Base-by-base conservation (phyloP, 2,329 filamentous ascomycete species). In the Claviceps purpurea region DNA sequence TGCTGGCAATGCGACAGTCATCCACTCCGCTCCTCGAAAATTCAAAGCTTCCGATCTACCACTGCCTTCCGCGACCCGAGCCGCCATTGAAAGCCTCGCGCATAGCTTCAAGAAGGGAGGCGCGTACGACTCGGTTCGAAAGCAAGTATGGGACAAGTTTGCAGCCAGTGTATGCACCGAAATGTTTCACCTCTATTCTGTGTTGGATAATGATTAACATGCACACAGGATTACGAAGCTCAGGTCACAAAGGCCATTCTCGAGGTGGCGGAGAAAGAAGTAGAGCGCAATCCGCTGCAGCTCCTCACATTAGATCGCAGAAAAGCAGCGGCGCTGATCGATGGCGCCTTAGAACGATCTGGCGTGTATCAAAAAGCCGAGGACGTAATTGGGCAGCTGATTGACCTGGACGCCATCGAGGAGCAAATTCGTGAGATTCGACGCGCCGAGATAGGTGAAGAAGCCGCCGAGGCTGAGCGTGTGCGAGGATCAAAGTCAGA, bases 41-140 rank as follows among this genome's bases (percentile, higher is more conserved):
- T 79, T 84, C 64, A 88, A 88, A 65, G 79, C 85, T 3, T 84
- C 83, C 0, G 87, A 91, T 59, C 73, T 91, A 18, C 87, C 87
- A 1, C 70, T 90, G 20, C 78, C 85, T 5, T 84, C 83, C 3
- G 77, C 81, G n/a, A 87, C 87, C 50, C 77, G 85, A 57, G 77
- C 78, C 1, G 82, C 84, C 1, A 88, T 91, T 52, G 86, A 90
- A 59, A 78, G 76, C 16, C 76, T 91, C 22, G 79, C 86, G n/a
- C 83, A 87, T 62, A 84, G 78, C 11, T 91, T 90, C 71, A 90
- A 90, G 69, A 91, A 90, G 70, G 89, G 88, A 67, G 87, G 87
- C 55, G 85, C 85, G 53, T 93, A 90, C 62, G 87, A 93, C 67
- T 72, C 77, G 14, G 78, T 90, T 56, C 81, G 87, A 55, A 90